phyloP scores from a whole-genome alignment of 768 basidiomycete genomes.

The Agrocybe pediades region DNA sequence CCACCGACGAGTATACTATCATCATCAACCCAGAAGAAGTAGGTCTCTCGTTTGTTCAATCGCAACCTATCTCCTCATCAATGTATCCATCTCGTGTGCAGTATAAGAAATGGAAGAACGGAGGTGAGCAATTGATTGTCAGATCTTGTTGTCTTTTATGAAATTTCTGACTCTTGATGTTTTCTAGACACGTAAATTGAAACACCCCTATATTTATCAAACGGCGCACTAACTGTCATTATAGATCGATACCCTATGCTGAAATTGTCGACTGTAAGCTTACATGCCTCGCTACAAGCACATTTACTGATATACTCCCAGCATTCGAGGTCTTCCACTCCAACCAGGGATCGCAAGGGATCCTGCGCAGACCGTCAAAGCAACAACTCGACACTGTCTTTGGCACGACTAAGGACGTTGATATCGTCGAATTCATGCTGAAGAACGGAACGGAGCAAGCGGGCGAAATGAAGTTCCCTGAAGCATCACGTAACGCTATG shows the following conservation, averaged over 20 bases:
- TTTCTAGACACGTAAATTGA: constrained; percentile 65
- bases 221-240: constrained; percentile 18
- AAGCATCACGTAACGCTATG: constrained; percentile 21
- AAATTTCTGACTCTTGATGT: constrained; percentile 15
- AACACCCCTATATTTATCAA: too few relatives aligned
- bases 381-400: constrained; percentile 83
- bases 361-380: constrained; percentile 72
- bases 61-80: constrained; percentile 8
- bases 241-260: constrained; percentile 68
- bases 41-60: constrained; percentile 16
- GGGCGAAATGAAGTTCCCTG: constrained; percentile 42
- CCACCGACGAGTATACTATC: constrained; percentile 72
- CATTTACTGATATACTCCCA: constrained; percentile 23
- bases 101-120: constrained; percentile 80
- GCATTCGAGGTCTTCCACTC: constrained; percentile 76
- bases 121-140: constrained; percentile 52
- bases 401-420: constrained; percentile 61
- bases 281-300: not conserved
- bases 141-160: constrained; percentile 15
- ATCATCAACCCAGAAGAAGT: constrained; percentile 72
- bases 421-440: constrained; percentile 62
- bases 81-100: constrained; percentile 25
- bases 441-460: constrained; percentile 62
- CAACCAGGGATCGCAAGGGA: constrained; percentile 76
- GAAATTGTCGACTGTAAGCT: constrained; percentile 80